These are phyloP conservation scores for Stagonosporopsis cucurbitacearum DNA, from an alignment of 2,329 filamentous ascomycete genomes.

Conservation along the genomic window DNA sequence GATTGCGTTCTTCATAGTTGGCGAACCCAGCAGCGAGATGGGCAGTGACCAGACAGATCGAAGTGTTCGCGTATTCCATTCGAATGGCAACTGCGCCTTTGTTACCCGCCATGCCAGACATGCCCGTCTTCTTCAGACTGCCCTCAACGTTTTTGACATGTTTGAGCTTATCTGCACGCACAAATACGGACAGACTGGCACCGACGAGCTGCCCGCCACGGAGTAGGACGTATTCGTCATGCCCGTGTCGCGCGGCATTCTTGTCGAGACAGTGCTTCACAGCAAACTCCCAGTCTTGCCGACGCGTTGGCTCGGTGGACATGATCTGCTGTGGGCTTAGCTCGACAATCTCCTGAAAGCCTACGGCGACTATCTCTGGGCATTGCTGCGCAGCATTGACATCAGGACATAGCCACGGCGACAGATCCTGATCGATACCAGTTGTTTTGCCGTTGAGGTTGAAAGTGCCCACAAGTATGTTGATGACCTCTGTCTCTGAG, in stretches of 20 bases:
- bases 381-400: constrained; percentile 63
- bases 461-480: constrained; percentile 87
- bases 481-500: constrained; percentile 74
- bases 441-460: constrained; percentile 90
- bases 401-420: constrained; percentile 82
- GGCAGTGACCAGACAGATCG: constrained; percentile 93
- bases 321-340: constrained; percentile 98
- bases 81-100: constrained; percentile 97
- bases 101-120: constrained; percentile 97
- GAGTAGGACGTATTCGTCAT: constrained; percentile 84
- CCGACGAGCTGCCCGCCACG: constrained; percentile 94
- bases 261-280: constrained; percentile 79
- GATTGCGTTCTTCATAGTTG: constrained; percentile 95
- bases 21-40: constrained; percentile 95
- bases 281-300: constrained; percentile 83
- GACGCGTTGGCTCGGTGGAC: constrained; percentile 90
- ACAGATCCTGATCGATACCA: constrained; percentile 79
- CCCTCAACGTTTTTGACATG: constrained; percentile 97
- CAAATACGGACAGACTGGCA: constrained; percentile 89
- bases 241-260: constrained; percentile 68
- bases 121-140: constrained; percentile 89
- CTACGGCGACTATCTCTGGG: constrained; percentile 87
- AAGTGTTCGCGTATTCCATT: constrained; percentile 91
- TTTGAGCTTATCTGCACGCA: constrained; percentile 75
- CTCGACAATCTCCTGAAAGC: constrained; percentile 98